These are phyloP conservation scores for Escovopsis weberi DNA, from an alignment of 2,329 filamentous ascomycete genomes.

Conservation along the genomic window DNA sequence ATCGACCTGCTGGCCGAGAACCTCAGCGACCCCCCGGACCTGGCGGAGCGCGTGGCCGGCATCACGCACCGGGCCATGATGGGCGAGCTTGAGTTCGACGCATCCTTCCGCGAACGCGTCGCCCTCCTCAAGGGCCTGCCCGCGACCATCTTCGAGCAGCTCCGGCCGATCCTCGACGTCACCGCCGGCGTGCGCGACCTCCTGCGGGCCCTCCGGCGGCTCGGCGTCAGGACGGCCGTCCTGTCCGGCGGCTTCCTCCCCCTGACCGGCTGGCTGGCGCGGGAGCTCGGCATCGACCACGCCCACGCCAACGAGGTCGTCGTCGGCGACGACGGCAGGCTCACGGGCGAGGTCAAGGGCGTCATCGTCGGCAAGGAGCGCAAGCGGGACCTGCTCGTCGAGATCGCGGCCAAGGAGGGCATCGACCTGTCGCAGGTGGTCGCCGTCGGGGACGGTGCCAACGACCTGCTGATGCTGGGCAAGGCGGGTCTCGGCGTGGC, in stretches of 20 bases:
- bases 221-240: conserved; percentile 81
- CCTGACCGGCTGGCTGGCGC: conserved; percentile 73
- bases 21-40: conserved; percentile 50
- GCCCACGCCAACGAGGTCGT: conserved; percentile 77
- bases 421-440: conserved; percentile 53
- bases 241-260: conserved; percentile 87
- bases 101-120: conserved; percentile 68
- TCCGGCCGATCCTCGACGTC: conserved; percentile 62
- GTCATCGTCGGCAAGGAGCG: conserved; percentile 62
- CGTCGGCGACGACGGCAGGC: conserved; percentile 37
- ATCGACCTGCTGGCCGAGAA: conserved; percentile 88
- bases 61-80: conserved; percentile 94
- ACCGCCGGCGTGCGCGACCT: conserved; percentile 69
- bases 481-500: conserved; percentile 64
- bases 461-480: conserved; percentile 68
- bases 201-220: conserved; percentile 54
- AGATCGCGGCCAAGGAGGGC: conserved; percentile 55
- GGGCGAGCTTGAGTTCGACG: conserved; percentile 84
- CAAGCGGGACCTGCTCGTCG: conserved; percentile 55
- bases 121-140: conserved; percentile 68
- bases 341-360: conserved; percentile 61
- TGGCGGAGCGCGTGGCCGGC: conserved; percentile 68
- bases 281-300: conserved; percentile 69
- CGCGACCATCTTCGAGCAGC: conserved; percentile 60
- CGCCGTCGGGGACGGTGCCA: conserved; percentile 69